phyloP scores from a whole-genome alignment of 176 grass and related monocot genomes.

The Rhynchospora tenuis region DNA sequence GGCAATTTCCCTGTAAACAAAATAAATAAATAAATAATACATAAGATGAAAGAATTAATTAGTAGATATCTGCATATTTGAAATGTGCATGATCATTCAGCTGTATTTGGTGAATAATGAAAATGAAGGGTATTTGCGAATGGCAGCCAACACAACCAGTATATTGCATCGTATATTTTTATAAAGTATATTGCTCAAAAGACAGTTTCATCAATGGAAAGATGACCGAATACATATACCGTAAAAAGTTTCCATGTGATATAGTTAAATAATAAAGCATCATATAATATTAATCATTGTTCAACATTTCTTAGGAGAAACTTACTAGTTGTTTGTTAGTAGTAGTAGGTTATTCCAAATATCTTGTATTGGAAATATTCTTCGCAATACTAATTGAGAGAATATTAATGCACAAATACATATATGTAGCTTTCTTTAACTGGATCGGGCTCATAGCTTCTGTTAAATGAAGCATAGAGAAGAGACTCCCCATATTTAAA shows the following conservation, averaged over 20 bases:
- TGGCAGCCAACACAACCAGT: neutral
- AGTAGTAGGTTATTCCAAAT: neutral
- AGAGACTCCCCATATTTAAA: too few relatives aligned
- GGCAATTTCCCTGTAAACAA: constrained; percentile 40
- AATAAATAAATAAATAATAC: neutral
- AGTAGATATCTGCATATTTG: neutral
- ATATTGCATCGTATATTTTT: neutral
- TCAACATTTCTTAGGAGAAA: neutral
- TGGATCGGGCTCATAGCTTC: neutral
- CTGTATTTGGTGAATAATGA: neutral
- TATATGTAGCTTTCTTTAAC: neutral
- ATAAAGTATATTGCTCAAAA: neutral
- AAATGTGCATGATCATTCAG: neutral
- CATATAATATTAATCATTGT: neutral
- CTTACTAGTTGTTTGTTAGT: neutral
- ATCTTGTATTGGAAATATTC: neutral
- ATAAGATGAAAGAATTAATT: constrained; percentile 2
- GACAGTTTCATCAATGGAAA: neutral
- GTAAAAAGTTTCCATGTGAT: neutral
- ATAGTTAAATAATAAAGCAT: neutral
- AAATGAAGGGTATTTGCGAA: neutral
- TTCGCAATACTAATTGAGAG: neutral
- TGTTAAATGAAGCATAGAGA: neutral
- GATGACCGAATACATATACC: neutral
- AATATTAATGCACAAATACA: neutral